phyloP scores from a whole-genome alignment of 1,284 basidiomycete genomes.

The Pisolithus thermaeus region DNA sequence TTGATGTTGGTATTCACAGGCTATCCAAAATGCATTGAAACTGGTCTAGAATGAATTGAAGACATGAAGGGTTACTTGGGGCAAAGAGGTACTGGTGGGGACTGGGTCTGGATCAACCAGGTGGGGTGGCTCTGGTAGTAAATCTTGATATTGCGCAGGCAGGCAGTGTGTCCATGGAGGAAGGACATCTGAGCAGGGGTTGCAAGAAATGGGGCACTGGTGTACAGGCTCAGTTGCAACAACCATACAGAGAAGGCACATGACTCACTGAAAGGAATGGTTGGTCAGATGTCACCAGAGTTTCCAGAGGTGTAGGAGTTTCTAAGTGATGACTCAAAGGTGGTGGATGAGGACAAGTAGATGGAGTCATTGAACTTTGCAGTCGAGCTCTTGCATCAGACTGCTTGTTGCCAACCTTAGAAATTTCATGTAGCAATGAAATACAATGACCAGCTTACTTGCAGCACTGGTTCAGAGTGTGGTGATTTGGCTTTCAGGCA shows the following conservation, averaged over 20 bases:
- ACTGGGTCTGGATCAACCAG: background rate
- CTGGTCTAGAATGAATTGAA: background rate
- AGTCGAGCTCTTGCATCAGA: background rate
- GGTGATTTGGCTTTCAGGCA: background rate
- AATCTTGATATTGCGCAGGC: constrained; percentile 5
- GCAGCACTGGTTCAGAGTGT: background rate
- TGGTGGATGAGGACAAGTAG: background rate
- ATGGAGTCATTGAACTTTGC: background rate
- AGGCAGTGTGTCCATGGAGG: background rate
- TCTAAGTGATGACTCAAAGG: background rate
- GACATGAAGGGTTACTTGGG: background rate
- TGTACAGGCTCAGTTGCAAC: background rate
- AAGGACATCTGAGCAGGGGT: background rate
- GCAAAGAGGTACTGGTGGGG: background rate
- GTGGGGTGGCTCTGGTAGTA: constrained; percentile 7
- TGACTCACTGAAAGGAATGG: background rate
- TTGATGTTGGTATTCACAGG: constrained; percentile 14
- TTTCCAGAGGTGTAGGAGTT: background rate
- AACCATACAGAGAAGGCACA: background rate
- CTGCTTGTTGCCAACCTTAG: background rate
- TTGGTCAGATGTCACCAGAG: background rate
- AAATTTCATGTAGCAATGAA: background rate
- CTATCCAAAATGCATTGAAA: constrained; percentile 14
- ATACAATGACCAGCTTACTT: background rate
- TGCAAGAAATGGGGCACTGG: background rate